phyloP scores from a whole-genome alignment of 352 stramenopile genomes.

The Discostella stelligera region DNA sequence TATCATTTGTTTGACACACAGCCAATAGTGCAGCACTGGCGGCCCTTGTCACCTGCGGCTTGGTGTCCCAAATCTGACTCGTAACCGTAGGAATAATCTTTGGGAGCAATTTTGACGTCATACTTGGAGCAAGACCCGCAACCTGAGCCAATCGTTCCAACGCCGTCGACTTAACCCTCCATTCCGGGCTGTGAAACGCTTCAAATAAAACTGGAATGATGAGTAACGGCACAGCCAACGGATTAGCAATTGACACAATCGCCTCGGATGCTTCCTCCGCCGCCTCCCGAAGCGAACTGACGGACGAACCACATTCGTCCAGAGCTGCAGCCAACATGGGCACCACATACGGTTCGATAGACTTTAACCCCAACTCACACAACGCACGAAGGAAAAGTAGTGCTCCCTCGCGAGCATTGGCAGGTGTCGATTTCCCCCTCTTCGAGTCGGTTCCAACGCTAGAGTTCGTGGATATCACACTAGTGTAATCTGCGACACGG shows the following conservation, averaged over 20 bases:
- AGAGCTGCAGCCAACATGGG: slow-evolving; percentile 72
- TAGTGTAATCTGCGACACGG: slow-evolving; percentile 12
- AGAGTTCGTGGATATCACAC: slow-evolving; percentile 24
- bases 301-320: slow-evolving; percentile 72
- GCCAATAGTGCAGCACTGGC: slow-evolving; percentile 82
- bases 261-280: slow-evolving; percentile 67
- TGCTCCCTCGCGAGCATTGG: slow-evolving; percentile 74
- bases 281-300: slow-evolving; percentile 64
- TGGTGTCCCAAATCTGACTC: slow-evolving; percentile 91
- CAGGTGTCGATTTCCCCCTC: slow-evolving; percentile 67
- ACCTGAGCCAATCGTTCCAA: slow-evolving; percentile 86
- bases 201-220: slow-evolving; percentile 74
- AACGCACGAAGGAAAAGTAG: slow-evolving; percentile 75
- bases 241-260: slow-evolving; percentile 67
- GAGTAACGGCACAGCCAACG: slow-evolving; percentile 58
- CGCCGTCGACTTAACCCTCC: slow-evolving; percentile 87
- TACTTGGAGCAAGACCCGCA: slow-evolving; percentile 75
- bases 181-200: slow-evolving; percentile 76
- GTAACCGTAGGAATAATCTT: slow-evolving; percentile 89
- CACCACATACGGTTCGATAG: slow-evolving; percentile 74
- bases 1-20: slow-evolving; percentile 88
- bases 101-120: slow-evolving; percentile 85
- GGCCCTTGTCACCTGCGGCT: slow-evolving; percentile 89
- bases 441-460: slow-evolving; percentile 66
- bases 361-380: slow-evolving; percentile 67